Evolutionary conservation across 257 asterid species (phyloP).

Genomic region (Solanum etuberosum): DNA sequence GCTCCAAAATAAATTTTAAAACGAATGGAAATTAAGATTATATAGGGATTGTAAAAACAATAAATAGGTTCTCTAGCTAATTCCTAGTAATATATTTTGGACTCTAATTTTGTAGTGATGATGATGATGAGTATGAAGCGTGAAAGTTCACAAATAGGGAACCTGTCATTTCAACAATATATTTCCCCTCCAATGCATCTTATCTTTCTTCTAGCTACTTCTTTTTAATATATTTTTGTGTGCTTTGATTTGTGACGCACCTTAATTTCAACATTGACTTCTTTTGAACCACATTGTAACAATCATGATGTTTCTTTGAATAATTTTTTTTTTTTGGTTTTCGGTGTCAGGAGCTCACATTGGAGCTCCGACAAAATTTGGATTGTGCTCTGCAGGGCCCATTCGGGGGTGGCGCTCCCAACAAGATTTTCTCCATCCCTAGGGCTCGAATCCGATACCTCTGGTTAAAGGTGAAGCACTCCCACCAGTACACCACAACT

Average conservation of each 20-base stretch:
- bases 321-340: too few species aligned
- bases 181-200: neutral
- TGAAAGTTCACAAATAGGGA: neutral
- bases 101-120: neutral
- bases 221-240: neutral
- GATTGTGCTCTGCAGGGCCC: rapidly evolving
- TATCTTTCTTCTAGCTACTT: neutral
- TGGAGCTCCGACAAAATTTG: too few species aligned
- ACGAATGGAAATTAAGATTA: neutral
- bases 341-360: neutral
- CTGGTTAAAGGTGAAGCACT: neutral
- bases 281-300: slow-evolving; percentile 1
- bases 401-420: neutral
- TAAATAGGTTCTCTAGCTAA: neutral
- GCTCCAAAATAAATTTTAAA: neutral
- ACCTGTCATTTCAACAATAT: neutral
- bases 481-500: rapidly evolving
- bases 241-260: neutral
- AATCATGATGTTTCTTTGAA: neutral
- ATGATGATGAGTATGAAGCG: neutral
- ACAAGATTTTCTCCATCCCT: rapidly evolving
- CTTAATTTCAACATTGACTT: neutral
- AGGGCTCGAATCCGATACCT: rapidly evolving
- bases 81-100: neutral
- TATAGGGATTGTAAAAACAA: neutral